Conservation (phyloP, 441 rosid genomes). For the Erodium chrysanthum region DNA sequence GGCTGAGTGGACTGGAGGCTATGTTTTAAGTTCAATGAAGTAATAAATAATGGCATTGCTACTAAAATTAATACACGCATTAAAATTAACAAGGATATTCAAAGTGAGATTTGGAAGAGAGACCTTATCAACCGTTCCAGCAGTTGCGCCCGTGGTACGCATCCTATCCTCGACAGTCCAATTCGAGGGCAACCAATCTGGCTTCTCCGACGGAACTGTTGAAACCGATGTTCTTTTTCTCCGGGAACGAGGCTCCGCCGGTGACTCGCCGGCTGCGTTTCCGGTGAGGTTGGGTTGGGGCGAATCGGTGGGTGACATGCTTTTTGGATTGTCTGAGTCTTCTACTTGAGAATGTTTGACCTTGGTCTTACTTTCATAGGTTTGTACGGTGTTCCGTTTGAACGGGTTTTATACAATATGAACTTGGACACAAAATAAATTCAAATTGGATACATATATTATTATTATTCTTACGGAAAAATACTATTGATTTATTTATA, state of each 20-base stretch:
- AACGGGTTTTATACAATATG: no score
- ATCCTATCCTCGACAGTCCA: conserved; percentile 62
- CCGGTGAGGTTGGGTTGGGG: neutral
- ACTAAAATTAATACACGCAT: no score
- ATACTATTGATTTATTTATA: no score
- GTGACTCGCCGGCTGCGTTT: neutral
- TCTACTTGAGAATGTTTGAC: neutral
- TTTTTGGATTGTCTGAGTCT: neutral
- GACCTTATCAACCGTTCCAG: conserved; percentile 66
- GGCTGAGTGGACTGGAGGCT: no score
- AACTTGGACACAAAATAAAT: no score
- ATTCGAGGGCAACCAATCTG: conserved; percentile 56
- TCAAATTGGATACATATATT: no score
- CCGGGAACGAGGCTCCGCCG: conserved; percentile 16
- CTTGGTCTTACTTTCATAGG: neutral
- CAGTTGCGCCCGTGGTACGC: conserved; percentile 54
- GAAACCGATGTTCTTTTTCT: conserved; percentile 14
- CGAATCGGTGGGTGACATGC: neutral
- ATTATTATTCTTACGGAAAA: no score
- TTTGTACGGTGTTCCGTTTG: neutral
- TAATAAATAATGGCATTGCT: no score
- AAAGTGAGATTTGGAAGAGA: no score
- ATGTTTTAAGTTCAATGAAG: no score
- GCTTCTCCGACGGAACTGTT: conserved; percentile 24
- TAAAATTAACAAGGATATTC: no score